Conservation (phyloP, 2,329 filamentous ascomycete genomes). For the Scytalidium lignicola region DNA sequence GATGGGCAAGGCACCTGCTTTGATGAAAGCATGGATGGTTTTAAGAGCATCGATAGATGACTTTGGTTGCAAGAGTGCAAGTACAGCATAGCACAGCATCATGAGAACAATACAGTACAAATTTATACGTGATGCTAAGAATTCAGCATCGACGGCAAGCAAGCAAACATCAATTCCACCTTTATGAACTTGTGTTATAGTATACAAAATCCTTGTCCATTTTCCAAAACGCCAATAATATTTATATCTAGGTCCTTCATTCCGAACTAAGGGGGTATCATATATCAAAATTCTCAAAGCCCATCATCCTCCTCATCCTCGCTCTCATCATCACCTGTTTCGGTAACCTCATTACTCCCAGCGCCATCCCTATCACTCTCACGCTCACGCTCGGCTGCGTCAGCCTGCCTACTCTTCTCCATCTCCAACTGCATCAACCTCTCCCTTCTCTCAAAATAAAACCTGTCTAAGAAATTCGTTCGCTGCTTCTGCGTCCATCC, state of each 20-base stretch:
- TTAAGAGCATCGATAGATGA: neutral
- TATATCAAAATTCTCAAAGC: neutral
- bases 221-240: neutral
- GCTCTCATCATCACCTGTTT: conserved; percentile 7
- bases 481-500: conserved; percentile 82
- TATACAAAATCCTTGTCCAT: neutral
- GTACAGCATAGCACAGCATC: neutral
- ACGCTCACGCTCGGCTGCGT: conserved; percentile 1
- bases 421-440: conserved; percentile 13
- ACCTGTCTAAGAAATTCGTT: conserved; percentile 70
- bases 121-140: neutral
- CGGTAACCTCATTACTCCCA: conserved; percentile 2
- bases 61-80: neutral
- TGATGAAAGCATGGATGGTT: neutral
- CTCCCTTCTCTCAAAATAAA: conserved; percentile 61
- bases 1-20: neutral
- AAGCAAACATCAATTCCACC: too few relatives aligned
- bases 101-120: neutral
- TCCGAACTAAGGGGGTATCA: neutral
- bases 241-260: neutral
- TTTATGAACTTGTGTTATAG: too few relatives aligned
- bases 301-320: conserved; percentile 4
- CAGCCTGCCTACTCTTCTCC: neutral
- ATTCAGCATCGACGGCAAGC: too few relatives aligned
- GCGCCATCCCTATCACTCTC: neutral